Conservation (phyloP, 2,329 filamentous ascomycete species). For the Talaromyces pinophilus region DNA sequence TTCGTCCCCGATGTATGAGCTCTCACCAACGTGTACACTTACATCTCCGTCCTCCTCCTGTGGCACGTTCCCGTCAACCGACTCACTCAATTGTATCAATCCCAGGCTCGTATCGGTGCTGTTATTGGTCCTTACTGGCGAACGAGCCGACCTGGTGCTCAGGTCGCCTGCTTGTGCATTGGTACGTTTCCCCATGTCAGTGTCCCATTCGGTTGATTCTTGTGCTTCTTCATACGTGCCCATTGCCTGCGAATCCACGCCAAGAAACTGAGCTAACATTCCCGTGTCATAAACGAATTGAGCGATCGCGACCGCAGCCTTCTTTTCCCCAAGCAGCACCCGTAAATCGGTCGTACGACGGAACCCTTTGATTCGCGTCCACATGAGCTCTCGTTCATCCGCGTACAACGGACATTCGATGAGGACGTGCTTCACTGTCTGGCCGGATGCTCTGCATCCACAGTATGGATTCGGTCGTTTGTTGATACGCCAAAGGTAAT, state of each 20-base stretch:
- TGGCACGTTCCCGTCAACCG: background rate
- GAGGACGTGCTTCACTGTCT: background rate
- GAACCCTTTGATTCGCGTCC: background rate
- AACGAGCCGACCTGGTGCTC: background rate
- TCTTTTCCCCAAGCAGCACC: background rate
- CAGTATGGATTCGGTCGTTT: background rate
- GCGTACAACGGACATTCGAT: background rate
- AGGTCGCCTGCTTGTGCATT: background rate
- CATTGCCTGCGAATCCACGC: background rate
- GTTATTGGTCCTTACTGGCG: background rate
- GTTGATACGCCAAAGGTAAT: slow-evolving; percentile 7
- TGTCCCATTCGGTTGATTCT: background rate
- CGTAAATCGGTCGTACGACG: background rate
- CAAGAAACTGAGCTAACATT: background rate
- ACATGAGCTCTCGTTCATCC: background rate
- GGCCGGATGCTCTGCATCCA: background rate
- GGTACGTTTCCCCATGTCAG: background rate
- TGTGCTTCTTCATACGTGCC: background rate
- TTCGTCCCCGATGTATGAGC: background rate
- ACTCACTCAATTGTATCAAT: background rate
- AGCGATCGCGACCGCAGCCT: background rate
- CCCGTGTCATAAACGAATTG: background rate
- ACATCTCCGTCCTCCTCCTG: background rate
- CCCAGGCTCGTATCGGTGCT: background rate
- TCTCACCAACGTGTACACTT: background rate